Percentiles rank a stretch among this genome's conserved stretches.
Evolutionary conservation across 2,329 filamentous ascomycete species (phyloP).

Genomic region (Colletotrichum sp.): DNA sequence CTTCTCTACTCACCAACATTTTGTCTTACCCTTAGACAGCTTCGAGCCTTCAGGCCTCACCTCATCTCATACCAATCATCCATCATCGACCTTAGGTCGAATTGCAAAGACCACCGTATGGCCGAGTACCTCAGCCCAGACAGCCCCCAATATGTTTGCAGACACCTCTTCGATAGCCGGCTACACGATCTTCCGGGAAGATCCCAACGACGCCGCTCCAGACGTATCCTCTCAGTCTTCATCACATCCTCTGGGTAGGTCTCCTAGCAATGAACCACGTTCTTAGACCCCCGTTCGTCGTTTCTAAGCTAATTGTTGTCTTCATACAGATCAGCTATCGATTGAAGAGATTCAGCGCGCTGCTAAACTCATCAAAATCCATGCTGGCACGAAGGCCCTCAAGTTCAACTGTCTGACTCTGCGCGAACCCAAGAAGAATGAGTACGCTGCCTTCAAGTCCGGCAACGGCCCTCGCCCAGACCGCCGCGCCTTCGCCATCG

Average conservation of each 20-base stretch:
- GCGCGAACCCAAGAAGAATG: constrained; percentile 66
- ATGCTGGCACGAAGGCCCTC: constrained; percentile 32
- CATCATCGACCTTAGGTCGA: neutral
- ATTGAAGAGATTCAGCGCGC: constrained; percentile 58
- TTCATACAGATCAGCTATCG: constrained; percentile 50
- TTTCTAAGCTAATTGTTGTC: neutral
- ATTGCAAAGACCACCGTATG: neutral
- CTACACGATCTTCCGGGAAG: constrained; percentile 51
- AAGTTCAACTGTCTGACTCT: constrained; percentile 70
- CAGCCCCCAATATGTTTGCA: constrained; percentile 34
- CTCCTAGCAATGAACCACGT: neutral
- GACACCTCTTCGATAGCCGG: constrained; percentile 49
- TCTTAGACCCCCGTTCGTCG: neutral
- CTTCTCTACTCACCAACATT: neutral
- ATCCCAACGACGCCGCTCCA: constrained; percentile 40
- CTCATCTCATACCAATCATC: neutral
- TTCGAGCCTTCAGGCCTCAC: neutral
- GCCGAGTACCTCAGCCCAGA: neutral
- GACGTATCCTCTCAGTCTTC: constrained; percentile 34
- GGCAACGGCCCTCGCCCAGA: constrained; percentile 50
- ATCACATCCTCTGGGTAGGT: constrained; percentile 42
- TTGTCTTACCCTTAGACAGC: neutral
- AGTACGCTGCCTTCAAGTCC: constrained; percentile 67
- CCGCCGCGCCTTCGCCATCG: constrained; percentile 55
- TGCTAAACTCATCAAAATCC: constrained; percentile 50